phyloP scores from a whole-genome alignment of 345 rosid species.

The Raphanus sativus region DNA sequence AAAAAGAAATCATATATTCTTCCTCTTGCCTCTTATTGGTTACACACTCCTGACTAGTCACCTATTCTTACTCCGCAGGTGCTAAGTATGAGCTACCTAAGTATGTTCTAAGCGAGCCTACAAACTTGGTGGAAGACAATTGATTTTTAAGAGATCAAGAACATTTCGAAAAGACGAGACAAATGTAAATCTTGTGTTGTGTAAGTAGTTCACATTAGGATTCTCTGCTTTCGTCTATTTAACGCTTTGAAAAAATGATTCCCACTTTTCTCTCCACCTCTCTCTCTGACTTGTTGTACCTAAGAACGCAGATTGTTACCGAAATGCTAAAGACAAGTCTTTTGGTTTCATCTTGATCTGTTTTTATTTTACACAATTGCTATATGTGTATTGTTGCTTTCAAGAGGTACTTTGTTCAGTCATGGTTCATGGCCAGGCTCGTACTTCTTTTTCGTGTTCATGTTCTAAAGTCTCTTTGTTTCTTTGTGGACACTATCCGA shows the following conservation, averaged over 20 bases:
- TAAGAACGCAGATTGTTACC: slow-evolving; percentile 13
- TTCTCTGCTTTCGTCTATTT: slow-evolving; percentile 35
- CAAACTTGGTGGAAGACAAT: slow-evolving; percentile 68
- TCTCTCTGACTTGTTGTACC: slow-evolving; percentile 28
- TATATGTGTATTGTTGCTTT: background rate
- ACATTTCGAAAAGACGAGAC: slow-evolving; percentile 17
- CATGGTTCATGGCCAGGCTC: background rate
- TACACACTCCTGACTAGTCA: background rate
- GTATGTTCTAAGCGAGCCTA: slow-evolving; percentile 88
- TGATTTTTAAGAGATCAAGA: slow-evolving; percentile 32
- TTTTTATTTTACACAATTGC: background rate
- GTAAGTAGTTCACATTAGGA: slow-evolving; percentile 40
- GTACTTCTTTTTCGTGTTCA: background rate
- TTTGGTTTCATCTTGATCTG: background rate
- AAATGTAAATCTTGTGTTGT: slow-evolving; percentile 34
- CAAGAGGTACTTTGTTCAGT: background rate
- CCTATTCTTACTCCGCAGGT: slow-evolving; percentile 51
- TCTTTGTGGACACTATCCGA: too few species aligned
- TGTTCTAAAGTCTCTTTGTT: background rate
- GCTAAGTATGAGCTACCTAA: slow-evolving; percentile 96
- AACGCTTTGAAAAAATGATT: slow-evolving; percentile 7
- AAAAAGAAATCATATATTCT: background rate
- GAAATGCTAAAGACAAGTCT: background rate
- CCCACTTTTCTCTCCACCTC: background rate
- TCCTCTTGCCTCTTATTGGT: background rate